Evolutionary conservation across 208 protist species (phyloP).

Genomic region (Spongospora subterranea): DNA sequence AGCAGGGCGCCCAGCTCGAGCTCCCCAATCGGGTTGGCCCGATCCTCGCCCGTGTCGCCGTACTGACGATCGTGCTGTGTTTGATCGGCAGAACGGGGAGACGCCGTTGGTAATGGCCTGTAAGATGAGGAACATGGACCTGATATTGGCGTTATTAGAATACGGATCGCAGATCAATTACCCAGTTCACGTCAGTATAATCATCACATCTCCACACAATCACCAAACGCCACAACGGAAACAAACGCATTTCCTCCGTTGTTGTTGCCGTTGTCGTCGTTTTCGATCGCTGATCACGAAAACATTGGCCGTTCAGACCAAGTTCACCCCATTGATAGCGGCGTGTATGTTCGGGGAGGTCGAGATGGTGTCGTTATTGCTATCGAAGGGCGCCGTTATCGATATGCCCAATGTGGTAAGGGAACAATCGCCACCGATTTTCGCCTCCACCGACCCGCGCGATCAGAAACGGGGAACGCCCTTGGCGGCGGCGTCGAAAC

Average conservation of each 20-base stretch:
- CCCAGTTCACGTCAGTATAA: background rate
- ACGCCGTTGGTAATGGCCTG: constrained; percentile 52
- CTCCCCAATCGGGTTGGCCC: background rate
- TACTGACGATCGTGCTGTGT: background rate
- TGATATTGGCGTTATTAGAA: constrained; percentile 27
- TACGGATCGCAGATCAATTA: constrained; percentile 56
- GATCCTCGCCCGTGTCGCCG: background rate
- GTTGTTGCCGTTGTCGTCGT: no score
- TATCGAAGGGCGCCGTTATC: constrained; percentile 37
- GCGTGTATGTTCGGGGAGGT: constrained; percentile 51
- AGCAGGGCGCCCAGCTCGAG: constrained; percentile 45
- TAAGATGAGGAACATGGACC: constrained; percentile 53
- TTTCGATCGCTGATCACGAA: no score
- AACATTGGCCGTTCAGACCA: background rate
- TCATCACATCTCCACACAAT: no score
- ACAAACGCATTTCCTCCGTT: no score
- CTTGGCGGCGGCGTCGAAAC: constrained; percentile 41
- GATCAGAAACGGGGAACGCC: constrained; percentile 38
- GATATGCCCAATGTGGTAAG: constrained; percentile 40
- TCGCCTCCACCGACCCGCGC: no score
- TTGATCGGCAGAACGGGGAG: constrained; percentile 35
- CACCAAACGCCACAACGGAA: no score
- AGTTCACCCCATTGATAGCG: constrained; percentile 37
- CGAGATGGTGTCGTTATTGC: constrained; percentile 49
- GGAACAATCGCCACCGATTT: background rate